A percentile compares a stretch with the other conserved stretches of the same genome.
Conservation (phyloP, 345 rosid genomes). For the Pistacia vera region DNA sequence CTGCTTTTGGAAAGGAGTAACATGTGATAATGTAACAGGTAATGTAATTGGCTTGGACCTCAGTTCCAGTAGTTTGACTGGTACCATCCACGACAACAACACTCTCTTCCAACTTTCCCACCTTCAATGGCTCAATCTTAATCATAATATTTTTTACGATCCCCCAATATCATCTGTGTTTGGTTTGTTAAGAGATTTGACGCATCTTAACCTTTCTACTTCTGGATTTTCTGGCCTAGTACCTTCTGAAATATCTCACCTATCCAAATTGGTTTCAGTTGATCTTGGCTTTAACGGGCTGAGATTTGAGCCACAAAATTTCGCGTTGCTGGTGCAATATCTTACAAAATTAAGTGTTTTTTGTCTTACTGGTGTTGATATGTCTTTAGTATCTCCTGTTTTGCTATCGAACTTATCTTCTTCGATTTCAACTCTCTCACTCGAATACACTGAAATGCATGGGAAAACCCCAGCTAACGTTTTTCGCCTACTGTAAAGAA, state of each 20-base stretch:
- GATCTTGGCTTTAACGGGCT: neutral
- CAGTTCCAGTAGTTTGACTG: conserved; percentile 9
- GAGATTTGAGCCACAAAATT: neutral
- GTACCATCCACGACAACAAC: neutral
- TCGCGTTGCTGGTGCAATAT: neutral
- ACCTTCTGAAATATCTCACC: conserved; percentile 6
- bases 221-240: neutral
- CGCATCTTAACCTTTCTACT: neutral
- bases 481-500: too few species aligned
- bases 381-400: neutral
- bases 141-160: neutral
- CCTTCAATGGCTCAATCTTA: conserved; percentile 7
- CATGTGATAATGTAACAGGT: neutral
- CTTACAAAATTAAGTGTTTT: neutral
- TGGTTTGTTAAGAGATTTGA: neutral
- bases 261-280: conserved; percentile 14
- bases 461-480: too few species aligned
- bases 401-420: conserved; percentile 7
- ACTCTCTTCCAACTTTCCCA: conserved; percentile 7
- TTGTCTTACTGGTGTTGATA: neutral
- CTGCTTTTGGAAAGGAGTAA: conserved; percentile 8
- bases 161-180: neutral
- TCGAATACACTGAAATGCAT: too few species aligned
- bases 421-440: neutral
- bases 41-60: conserved; percentile 12